These are phyloP conservation scores for Colletotrichum sp. DNA, from an alignment of 2,329 filamentous ascomycete species.

Conservation along the genomic window DNA sequence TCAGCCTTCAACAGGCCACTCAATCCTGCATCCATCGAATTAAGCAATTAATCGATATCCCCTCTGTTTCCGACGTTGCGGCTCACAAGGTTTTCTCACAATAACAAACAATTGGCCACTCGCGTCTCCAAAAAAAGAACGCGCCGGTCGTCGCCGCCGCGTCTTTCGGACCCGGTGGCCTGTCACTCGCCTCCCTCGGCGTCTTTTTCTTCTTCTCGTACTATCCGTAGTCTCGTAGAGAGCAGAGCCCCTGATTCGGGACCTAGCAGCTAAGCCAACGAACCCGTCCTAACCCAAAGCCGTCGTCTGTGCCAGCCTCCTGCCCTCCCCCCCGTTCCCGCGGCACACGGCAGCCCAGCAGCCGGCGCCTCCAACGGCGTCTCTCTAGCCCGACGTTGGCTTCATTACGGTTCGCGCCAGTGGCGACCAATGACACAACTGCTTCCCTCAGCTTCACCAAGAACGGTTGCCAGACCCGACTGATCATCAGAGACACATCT, in stretches of 20 bases:
- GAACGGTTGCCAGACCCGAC: constrained; percentile 3
- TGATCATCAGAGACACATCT: constrained; percentile 16
- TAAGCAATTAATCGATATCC: background rate
- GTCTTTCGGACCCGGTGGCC: background rate
- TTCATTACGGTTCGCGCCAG: constrained; percentile 13
- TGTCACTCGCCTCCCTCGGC: background rate
- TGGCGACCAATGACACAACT: constrained; percentile 19
- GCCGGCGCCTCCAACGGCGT: constrained; percentile 4
- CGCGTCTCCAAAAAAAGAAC: background rate
- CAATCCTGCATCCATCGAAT: background rate
- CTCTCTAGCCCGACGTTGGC: constrained; percentile 17
- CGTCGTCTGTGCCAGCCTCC: background rate
- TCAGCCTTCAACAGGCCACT: background rate
- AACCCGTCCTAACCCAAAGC: background rate
- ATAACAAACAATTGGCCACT: background rate
- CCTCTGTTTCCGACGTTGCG: background rate
- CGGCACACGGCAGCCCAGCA: constrained; percentile 14
- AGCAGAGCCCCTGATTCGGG: background rate
- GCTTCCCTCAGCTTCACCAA: background rate
- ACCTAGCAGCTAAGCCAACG: background rate
- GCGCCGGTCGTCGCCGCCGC: background rate
- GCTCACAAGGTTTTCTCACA: background rate
- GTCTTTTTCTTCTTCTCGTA: background rate
- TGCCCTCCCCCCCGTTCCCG: background rate
- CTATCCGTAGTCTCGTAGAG: background rate